Base-by-base conservation (phyloP, 2,329 filamentous ascomycete species). In the Botryotinia narcissicola region DNA sequence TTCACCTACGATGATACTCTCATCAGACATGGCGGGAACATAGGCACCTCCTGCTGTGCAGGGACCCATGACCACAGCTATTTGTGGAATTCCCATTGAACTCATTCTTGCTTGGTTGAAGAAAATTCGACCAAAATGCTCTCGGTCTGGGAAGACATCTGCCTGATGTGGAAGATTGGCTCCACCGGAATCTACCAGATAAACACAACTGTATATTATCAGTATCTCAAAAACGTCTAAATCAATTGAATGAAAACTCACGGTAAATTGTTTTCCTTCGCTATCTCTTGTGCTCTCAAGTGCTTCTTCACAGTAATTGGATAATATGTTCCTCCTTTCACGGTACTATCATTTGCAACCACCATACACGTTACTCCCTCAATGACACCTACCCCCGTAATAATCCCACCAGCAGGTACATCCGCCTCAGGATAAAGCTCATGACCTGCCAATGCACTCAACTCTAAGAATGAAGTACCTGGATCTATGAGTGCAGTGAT, bases 261-360 rank as follows among this genome's bases (percentile, higher is more conserved):
- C 89, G 89, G 89, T 59, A 91, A 82, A 62, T 88, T 91, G 82
- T 98, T 98, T 82, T 98, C 93, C 77, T 93, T 89, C 0, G 95
- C 95, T 76, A 98, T 92, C 42, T 92, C 91, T 83, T 99, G 96
- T 7, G 95, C 95, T 75, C 95, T 90, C 25, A 98, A 86, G 82
- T 98, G 96, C 86, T 99, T 99, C 86, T 98, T 98, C 74, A 98
- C 93, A 0, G 95, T 99, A 78, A 98, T 94, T 1, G 95, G 95
- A 81, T 95, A 98, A 84, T 99, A 99, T 2, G 95, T 97, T 37
- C 95, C 95, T 70, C 95, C 95, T 84, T 98, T 99, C 80, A 98
- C 95, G 29, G 95, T 98, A 84, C 93, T 97, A 82, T 98, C 95
- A 81, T 98, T 98, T 73, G 94, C 95, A 68, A 98, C 93, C 78